Percentiles rank a stretch among this genome's conserved stretches.
phyloP scores from a whole-genome alignment of 2,329 filamentous ascomycete genomes.

The Aspergillus alliaceus region DNA sequence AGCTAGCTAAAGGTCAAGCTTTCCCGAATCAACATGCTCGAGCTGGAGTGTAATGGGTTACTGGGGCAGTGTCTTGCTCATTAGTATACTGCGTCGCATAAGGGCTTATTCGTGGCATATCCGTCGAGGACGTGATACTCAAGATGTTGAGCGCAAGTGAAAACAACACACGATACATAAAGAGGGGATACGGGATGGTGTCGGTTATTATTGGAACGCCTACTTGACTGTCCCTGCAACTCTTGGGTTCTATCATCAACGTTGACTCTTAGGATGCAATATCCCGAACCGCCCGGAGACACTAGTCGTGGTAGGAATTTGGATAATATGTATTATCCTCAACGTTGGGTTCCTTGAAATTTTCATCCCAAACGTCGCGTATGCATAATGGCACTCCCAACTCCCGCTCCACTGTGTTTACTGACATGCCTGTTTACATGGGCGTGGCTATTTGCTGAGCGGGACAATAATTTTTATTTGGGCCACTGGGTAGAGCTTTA shows the following conservation, averaged over 20 bases:
- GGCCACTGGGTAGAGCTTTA: conserved; percentile 65
- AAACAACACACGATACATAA: not conserved
- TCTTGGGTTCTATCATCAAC: conserved; percentile 9
- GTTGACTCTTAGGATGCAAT: conserved; percentile 8
- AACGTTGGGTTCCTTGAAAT: conserved; percentile 14
- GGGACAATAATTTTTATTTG: conserved; percentile 65
- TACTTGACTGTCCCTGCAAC: not conserved
- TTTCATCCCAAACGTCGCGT: conserved; percentile 14
- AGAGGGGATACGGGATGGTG: not conserved
- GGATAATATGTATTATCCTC: conserved; percentile 12
- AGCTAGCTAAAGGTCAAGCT: conserved; percentile 16
- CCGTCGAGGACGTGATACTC: not conserved
- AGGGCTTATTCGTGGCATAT: not conserved
- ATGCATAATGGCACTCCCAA: not conserved
- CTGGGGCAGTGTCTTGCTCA: conserved; percentile 12
- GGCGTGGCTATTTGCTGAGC: conserved; percentile 63
- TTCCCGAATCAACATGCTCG: conserved; percentile 8
- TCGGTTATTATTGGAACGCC: not conserved
- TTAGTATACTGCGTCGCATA: conserved; percentile 7
- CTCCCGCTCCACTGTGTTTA: not conserved
- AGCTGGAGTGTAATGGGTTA: conserved; percentile 18
- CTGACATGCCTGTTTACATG: conserved; percentile 51
- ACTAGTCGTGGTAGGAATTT: conserved; percentile 13
- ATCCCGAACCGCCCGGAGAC: conserved; percentile 13
- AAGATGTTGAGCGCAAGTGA: not conserved